Base-by-base conservation (phyloP, 1,139 yeast genomes). In the Hemisphaericaspora lyxosophila region DNA sequence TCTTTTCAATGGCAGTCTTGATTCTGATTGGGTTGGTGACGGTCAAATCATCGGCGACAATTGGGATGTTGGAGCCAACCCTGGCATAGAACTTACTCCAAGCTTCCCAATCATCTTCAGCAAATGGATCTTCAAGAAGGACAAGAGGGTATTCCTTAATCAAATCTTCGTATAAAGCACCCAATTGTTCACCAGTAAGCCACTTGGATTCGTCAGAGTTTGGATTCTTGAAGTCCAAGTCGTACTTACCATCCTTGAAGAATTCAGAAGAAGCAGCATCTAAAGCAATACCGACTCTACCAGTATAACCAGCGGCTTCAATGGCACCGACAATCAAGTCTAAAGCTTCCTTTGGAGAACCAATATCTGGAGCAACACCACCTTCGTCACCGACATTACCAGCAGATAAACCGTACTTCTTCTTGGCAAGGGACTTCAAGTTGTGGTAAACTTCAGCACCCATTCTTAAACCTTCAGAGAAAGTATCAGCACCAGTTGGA, bases 311-410 rank as follows among this genome's bases (percentile, higher is more conserved):
- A 53, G 97, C 96, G 55, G 73, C 68, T 64, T 82, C 85, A 67
- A 90, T 89, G 62, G 97, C 87, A 51, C 72, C 82, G 57, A 80
- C 78, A 67, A 90, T 87, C 68, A 90, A 83, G 74, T 89, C 96
- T 57, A 90, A 77, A 55, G 97, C 97, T 78, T 90, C 97, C 69
- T 80, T 86, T 63, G 97, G 89, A 56, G 95, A 79, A 52, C 83
- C 78, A 57, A 90, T 82, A 72, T 87, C 86, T 69, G 97, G 97
- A 59, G 97, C 97, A 77, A 90, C 96, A 80, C 97, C 97, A 82
- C 97, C 97, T 79, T 90, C 97, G 73, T 90, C 97, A 81, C 97
- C 97, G 64, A 90, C 97, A 76, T 90, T 90, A 74, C 96, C 97
- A 60, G 97, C 97, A 49, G 95, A 83, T 64, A 85, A 83, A 66